A percentile compares a stretch with the other conserved stretches of the same genome.
Conservation (phyloP, 1,284 basidiomycete species). For the Boletellus deceptivus region DNA sequence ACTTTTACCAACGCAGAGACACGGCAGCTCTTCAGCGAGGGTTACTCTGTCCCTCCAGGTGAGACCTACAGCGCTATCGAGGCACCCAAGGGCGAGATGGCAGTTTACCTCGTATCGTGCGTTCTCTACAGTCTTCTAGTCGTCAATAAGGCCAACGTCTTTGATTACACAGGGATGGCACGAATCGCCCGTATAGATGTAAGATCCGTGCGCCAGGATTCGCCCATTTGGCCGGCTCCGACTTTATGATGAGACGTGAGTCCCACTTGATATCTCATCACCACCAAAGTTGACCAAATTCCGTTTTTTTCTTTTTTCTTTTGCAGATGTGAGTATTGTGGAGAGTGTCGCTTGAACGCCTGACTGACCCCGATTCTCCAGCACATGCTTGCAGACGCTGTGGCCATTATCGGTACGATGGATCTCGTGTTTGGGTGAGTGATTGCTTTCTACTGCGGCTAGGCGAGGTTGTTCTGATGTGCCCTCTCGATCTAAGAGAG, state of each 20-base stretch:
- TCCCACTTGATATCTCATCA: constrained; percentile 5
- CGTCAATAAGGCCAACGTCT: neutral
- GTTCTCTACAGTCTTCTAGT: constrained; percentile 25
- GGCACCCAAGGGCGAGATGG: constrained; percentile 99
- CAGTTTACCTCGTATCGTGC: constrained; percentile 89
- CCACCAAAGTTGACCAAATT: neutral
- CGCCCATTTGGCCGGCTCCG: constrained; percentile 87
- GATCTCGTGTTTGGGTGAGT: constrained; percentile 83
- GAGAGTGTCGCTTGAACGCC: constrained; percentile 15
- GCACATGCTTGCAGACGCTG: constrained; percentile 90
- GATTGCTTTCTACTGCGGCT: neutral
- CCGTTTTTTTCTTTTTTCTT: constrained; percentile 9
- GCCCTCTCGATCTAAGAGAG: constrained; percentile 24
- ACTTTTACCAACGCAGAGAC: neutral
- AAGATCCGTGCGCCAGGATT: constrained; percentile 94
- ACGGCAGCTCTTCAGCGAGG: constrained; percentile 86
- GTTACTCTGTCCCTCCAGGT: constrained; percentile 95
- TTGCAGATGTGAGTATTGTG: constrained; percentile 50
- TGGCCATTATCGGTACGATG: constrained; percentile 95
- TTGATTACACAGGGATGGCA: constrained; percentile 62
- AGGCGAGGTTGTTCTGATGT: neutral
- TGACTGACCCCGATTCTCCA: constrained; percentile 39
- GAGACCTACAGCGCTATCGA: constrained; percentile 99
- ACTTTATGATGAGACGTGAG: constrained; percentile 93
- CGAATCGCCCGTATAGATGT: constrained; percentile 91